Conservation (phyloP, 140 eudicot genomes). For the Erigeron philadelphicus region DNA sequence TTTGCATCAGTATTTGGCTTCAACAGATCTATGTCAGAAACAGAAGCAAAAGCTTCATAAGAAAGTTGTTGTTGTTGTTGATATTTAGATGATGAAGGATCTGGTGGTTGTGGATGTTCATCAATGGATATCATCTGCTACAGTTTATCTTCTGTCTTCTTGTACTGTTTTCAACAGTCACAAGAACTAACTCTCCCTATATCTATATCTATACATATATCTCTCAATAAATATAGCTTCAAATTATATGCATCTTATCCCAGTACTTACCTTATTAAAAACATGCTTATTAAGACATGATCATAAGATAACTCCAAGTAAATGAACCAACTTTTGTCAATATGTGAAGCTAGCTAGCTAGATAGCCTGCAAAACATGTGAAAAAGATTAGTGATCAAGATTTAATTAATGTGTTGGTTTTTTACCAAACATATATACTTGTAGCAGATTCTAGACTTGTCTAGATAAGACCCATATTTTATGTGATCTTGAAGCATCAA, state of each 20-base stretch:
- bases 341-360: slow-evolving; percentile 12
- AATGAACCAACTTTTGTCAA: slow-evolving; percentile 14
- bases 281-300: slow-evolving; percentile 28
- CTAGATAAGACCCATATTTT: slow-evolving; percentile 39
- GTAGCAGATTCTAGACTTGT: slow-evolving; percentile 37
- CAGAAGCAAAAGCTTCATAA: slow-evolving; percentile 32
- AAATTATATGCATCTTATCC: not conserved
- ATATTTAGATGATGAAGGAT: slow-evolving; percentile 33
- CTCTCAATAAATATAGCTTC: slow-evolving; percentile 21
- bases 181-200: slow-evolving; percentile 38
- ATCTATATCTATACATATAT: slow-evolving; percentile 2
- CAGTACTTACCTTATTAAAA: slow-evolving; percentile 31
- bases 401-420: slow-evolving; percentile 8
- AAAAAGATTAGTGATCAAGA: slow-evolving; percentile 29
- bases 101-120: slow-evolving; percentile 47
- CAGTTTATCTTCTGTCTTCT: slow-evolving; percentile 47
- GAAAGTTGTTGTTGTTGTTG: slow-evolving; percentile 21
- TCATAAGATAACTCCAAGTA: slow-evolving; percentile 27
- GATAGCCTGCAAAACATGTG: slow-evolving; percentile 29
- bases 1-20: slow-evolving; percentile 24
- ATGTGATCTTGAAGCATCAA: slow-evolving; percentile 35
- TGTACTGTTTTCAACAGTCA: slow-evolving; percentile 51
- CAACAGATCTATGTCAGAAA: slow-evolving; percentile 45
- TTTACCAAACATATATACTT: slow-evolving; percentile 21
- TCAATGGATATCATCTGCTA: slow-evolving; percentile 74